Conservation (phyloP, 2,329 filamentous ascomycete species). For the Alternaria postmessia region DNA sequence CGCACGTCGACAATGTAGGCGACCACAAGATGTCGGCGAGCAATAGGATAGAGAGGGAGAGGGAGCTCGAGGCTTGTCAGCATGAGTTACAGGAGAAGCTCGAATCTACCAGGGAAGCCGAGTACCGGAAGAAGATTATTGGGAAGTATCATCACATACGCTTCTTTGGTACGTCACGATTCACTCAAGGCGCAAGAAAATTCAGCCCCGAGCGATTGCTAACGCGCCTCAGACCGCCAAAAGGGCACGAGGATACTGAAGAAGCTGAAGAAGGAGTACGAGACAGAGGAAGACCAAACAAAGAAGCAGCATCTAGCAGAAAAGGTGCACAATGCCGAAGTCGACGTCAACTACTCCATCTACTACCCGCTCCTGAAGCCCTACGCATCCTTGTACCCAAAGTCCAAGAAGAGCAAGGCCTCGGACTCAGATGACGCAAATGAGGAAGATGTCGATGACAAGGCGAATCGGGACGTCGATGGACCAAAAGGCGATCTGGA, state of each 20-base stretch:
- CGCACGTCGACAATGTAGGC: slow-evolving; percentile 61
- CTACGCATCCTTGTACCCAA: slow-evolving; percentile 69
- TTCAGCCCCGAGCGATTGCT: neutral
- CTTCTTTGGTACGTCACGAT: slow-evolving; percentile 73
- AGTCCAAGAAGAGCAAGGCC: slow-evolving; percentile 32
- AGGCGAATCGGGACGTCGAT: slow-evolving; percentile 45
- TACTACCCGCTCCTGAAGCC: slow-evolving; percentile 75
- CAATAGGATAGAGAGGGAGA: slow-evolving; percentile 73
- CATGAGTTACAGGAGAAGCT: slow-evolving; percentile 63
- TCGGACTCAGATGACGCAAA: slow-evolving; percentile 30
- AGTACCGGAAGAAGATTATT: slow-evolving; percentile 75
- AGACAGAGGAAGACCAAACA: slow-evolving; percentile 58
- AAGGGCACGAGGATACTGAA: slow-evolving; percentile 74
- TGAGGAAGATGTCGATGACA: slow-evolving; percentile 36
- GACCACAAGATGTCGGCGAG: slow-evolving; percentile 67
- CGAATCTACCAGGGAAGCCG: slow-evolving; percentile 60
- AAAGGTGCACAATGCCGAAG: slow-evolving; percentile 72
- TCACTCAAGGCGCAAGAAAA: slow-evolving; percentile 3
- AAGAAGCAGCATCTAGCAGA: slow-evolving; percentile 61
- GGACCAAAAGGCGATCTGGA: slow-evolving; percentile 60
- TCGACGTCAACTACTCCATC: slow-evolving; percentile 78
- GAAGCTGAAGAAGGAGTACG: slow-evolving; percentile 67
- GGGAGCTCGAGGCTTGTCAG: slow-evolving; percentile 73
- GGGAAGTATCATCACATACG: slow-evolving; percentile 82
- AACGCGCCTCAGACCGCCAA: slow-evolving; percentile 66